Evolutionary conservation across 768 basidiomycete genomes (phyloP), one percentile per base, ranked within the genome.

Genomic region (Lentinula raphanica): DNA sequence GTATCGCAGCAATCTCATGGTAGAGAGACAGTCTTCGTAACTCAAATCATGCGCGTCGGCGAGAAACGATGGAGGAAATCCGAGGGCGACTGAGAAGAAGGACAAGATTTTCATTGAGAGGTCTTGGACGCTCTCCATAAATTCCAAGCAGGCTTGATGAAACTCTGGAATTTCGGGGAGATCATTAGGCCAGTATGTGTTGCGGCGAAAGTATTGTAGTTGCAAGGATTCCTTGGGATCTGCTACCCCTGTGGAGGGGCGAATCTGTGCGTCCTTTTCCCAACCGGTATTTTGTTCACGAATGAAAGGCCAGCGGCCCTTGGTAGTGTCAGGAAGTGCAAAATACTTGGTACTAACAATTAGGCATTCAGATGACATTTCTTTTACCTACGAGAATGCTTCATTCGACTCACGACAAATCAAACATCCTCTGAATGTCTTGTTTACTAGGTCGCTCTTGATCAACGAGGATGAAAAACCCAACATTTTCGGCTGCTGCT

Each of bases 221-320:
- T 55, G 54, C 19, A 55, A 17, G 9, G 38, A 40, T 42, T 55
- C 54, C n/a, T 55, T 55, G 19, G 54, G 54, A 25, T 55, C 54
- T 8, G 54, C 54, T 39, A 55, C 54, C 29, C 54, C 36, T n/a
- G 54, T 55, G 38, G 54, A 55, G 8, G 54, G 54, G 5, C 54
- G 35, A 17, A 55, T 42, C 25, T 55, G 54, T 3, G 54, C 54
- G n/a, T 55, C 25, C 54, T 49, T 49, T 28, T 49, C 46, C 46
- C 46, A 49, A 13, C 46, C 46, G 29, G 46, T 15, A 15, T 49
- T 49, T 27, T 49, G 46, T 49, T 49, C 46, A 9, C 46, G 46
- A 31, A 49, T 49, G 46, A 49, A 49, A 49, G 46, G 46, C 13
- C 29, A 29, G 15, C 17, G 46, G 9, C 4, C 11, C 19, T 49